Evolutionary conservation across 1,284 basidiomycete species (phyloP).

Genomic region (Tylopilus sp.): DNA sequence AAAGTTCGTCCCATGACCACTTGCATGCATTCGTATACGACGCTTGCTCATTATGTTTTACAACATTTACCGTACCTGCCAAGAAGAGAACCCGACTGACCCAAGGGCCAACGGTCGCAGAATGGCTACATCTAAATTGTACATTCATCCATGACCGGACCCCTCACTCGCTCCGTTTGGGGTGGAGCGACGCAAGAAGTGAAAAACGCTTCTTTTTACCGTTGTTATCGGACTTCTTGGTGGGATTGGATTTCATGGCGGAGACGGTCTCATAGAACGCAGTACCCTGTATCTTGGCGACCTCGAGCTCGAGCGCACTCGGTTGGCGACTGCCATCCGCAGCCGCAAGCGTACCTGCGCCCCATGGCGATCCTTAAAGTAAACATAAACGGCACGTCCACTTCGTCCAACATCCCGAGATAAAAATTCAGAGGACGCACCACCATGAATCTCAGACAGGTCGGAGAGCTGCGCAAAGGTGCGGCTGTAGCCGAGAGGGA

Average conservation of each 20-base stretch:
- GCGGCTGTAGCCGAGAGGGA: constrained; percentile 46
- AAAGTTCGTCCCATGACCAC: too few relatives aligned
- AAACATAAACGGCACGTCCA: not conserved
- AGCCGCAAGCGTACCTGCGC: constrained; percentile 45
- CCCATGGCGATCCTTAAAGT: constrained; percentile 37
- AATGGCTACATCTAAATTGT: not conserved
- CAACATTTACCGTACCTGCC: not conserved
- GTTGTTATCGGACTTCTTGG: not conserved
- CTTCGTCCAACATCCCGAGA: too few relatives aligned
- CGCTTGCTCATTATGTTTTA: not conserved
- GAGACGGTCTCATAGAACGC: constrained; percentile 27
- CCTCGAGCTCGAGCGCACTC: constrained; percentile 41
- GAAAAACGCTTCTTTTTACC: too few relatives aligned
- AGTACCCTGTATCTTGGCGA: constrained; percentile 45
- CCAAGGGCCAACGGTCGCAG: not conserved
- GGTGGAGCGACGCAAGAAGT: too few relatives aligned
- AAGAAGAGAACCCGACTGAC: too few relatives aligned
- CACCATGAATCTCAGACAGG: constrained; percentile 43
- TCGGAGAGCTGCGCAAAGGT: constrained; percentile 33
- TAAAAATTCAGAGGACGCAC: constrained; percentile 12
- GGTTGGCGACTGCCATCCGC: constrained; percentile 47
- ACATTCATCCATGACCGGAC: too few relatives aligned
- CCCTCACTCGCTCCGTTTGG: too few relatives aligned
- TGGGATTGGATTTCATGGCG: not conserved
- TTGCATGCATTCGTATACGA: not conserved